Evolutionary conservation across 768 basidiomycete species (phyloP).

Genomic region (Termitomyces eurrhizus): DNA sequence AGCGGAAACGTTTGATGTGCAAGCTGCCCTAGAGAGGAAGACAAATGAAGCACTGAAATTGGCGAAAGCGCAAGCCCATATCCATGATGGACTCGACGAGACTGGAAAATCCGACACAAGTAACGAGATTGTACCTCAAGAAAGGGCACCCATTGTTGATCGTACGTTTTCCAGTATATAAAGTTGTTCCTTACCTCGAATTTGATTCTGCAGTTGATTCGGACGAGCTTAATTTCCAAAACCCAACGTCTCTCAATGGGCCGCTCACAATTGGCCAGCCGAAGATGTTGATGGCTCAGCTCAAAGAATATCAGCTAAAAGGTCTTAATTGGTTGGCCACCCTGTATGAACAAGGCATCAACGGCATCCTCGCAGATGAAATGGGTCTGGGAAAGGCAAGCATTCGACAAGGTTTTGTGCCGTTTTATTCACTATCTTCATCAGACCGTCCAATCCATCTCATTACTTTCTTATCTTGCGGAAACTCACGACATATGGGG

Average conservation of each 20-base stretch:
- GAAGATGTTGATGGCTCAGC: slow-evolving; percentile 90
- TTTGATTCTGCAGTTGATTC: slow-evolving; percentile 65
- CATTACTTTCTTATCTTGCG: slow-evolving; percentile 90
- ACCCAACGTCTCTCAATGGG: slow-evolving; percentile 87
- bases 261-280: slow-evolving; percentile 87
- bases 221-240: slow-evolving; percentile 98
- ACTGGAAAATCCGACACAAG: slow-evolving; percentile 32
- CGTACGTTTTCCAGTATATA: slow-evolving; percentile 34
- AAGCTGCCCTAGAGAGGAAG: slow-evolving; percentile 76
- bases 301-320: slow-evolving; percentile 98
- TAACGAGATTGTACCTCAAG: slow-evolving; percentile 30
- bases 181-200: slow-evolving; percentile 4
- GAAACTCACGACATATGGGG: slow-evolving; percentile 99
- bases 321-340: slow-evolving; percentile 98
- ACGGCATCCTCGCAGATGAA: slow-evolving; percentile 98
- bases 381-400: slow-evolving; percentile 91
- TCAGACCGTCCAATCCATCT: slow-evolving; percentile 97
- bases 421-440: slow-evolving; percentile 1
- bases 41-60: slow-evolving; percentile 73
- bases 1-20: slow-evolving; percentile 82
- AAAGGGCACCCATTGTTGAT: slow-evolving; percentile 58
- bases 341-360: slow-evolving; percentile 98
- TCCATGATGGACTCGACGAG: slow-evolving; percentile 48
- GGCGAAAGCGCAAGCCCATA: slow-evolving; percentile 50
- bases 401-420: not conserved